Conservation (phyloP, 768 basidiomycete species). For the Lactarius evosmus region DNA sequence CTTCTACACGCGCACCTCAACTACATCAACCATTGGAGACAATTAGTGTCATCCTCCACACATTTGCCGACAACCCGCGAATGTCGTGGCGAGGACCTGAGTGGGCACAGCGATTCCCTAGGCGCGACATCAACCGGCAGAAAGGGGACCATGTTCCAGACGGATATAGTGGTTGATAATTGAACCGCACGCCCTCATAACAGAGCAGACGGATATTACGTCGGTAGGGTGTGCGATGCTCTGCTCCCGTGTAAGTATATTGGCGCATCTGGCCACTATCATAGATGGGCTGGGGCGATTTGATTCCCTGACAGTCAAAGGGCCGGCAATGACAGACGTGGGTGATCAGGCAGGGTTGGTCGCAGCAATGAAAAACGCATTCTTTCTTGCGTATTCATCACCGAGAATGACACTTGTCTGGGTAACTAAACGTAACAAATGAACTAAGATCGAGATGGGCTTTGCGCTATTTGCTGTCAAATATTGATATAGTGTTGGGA, state of each 20-base stretch:
- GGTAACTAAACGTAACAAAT: conserved; percentile 3
- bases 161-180: neutral
- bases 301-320: neutral
- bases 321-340: neutral
- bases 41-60: neutral
- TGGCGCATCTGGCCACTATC: neutral
- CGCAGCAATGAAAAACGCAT: conserved; percentile 1
- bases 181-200: neutral
- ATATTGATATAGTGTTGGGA: neutral
- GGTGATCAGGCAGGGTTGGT: neutral
- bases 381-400: conserved; percentile 6
- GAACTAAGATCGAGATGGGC: neutral
- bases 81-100: neutral
- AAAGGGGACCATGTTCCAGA: neutral
- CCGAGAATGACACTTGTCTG: conserved; percentile 4
- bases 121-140: neutral
- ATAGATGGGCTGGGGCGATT: conserved; percentile 1
- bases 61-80: neutral
- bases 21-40: too few species aligned
- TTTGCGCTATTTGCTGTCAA: neutral
- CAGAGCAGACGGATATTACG: conserved; percentile 10
- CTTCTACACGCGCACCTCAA: neutral
- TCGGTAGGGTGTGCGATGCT: neutral
- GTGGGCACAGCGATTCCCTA: neutral
- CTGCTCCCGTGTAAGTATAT: neutral